Percentiles rank a stretch among this genome's conserved stretches.
Evolutionary conservation across 192 early-diverging fungal species (phyloP).

Genomic region (Ambispora gerdemannii): DNA sequence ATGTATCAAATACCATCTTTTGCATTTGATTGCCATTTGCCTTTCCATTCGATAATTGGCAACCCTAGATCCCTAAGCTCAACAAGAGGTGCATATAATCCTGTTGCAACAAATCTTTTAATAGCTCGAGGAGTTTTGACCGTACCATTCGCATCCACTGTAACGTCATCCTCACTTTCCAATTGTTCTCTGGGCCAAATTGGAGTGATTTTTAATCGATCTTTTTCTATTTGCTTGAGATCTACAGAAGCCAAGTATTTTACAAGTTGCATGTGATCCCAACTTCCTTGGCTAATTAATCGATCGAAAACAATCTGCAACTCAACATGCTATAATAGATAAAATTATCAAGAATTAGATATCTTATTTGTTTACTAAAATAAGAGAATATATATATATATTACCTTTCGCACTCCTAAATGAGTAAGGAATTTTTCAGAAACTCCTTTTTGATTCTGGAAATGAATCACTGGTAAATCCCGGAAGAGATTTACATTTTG

Average conservation of each 20-base stretch:
- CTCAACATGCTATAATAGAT: conserved; percentile 62
- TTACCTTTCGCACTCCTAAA: conserved; percentile 77
- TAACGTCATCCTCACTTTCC: conserved; percentile 4
- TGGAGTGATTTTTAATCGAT: conserved; percentile 55
- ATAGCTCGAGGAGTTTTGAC: conserved; percentile 29
- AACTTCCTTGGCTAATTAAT: conserved; percentile 66
- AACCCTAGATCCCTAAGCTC: conserved; percentile 55
- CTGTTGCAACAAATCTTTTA: conserved; percentile 52
- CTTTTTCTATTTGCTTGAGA: conserved; percentile 58
- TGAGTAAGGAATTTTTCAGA: conserved; percentile 56
- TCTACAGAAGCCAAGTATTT: conserved; percentile 79
- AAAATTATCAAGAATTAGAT: background rate
- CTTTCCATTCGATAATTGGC: conserved; percentile 68
- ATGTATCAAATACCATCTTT: conserved; percentile 32
- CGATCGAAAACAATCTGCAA: conserved; percentile 82
- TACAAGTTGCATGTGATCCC: conserved; percentile 79
- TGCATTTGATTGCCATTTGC: conserved; percentile 39
- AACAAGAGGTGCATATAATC: conserved; percentile 68
- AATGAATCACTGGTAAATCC: conserved; percentile 71
- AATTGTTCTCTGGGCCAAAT: conserved; percentile 66
- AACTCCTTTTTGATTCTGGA: conserved; percentile 48
- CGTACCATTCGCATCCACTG: conserved; percentile 12
- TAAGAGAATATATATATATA: background rate
- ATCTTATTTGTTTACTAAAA: background rate
- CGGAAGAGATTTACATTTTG: conserved; percentile 74